Evolutionary conservation across 441 rosid genomes (phyloP).

Genomic region (Croton setiger): DNA sequence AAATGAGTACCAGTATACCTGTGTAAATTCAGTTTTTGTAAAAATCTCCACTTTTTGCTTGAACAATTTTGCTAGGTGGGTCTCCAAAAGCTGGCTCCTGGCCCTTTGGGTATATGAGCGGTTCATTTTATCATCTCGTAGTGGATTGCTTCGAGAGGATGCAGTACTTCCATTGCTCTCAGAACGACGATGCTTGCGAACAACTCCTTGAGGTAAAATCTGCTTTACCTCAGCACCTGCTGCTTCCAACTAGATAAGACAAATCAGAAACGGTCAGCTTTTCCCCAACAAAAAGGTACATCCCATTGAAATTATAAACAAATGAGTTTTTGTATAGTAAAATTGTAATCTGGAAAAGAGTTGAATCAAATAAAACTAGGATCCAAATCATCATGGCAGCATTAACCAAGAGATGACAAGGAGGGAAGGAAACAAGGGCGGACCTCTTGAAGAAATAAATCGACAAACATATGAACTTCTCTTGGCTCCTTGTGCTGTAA

Average conservation of each 20-base stretch:
- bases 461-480: slow-evolving; percentile 98
- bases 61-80: slow-evolving; percentile 97
- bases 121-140: slow-evolving; percentile 69
- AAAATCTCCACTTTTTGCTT: slow-evolving; percentile 98
- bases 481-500: slow-evolving; percentile 98
- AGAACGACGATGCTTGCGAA: slow-evolving; percentile 75
- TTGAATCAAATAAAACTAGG: neutral
- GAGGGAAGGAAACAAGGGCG: slow-evolving; percentile 19
- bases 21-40: slow-evolving; percentile 89
- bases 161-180: slow-evolving; percentile 94
- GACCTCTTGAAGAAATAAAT: slow-evolving; percentile 94
- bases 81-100: slow-evolving; percentile 96
- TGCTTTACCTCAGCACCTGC: slow-evolving; percentile 76
- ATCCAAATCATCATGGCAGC: neutral
- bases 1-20: slow-evolving; percentile 43
- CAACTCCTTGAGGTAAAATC: slow-evolving; percentile 73
- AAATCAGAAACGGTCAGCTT: slow-evolving; percentile 8
- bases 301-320: neutral
- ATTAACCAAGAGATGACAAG: neutral
- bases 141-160: slow-evolving; percentile 82
- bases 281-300: neutral
- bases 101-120: slow-evolving; percentile 76
- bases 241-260: slow-evolving; percentile 61
- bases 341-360: slow-evolving; percentile 6
- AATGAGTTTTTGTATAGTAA: slow-evolving; percentile 3